Base-by-base conservation (phyloP, 768 basidiomycete species). In the Boletus bicolor region DNA sequence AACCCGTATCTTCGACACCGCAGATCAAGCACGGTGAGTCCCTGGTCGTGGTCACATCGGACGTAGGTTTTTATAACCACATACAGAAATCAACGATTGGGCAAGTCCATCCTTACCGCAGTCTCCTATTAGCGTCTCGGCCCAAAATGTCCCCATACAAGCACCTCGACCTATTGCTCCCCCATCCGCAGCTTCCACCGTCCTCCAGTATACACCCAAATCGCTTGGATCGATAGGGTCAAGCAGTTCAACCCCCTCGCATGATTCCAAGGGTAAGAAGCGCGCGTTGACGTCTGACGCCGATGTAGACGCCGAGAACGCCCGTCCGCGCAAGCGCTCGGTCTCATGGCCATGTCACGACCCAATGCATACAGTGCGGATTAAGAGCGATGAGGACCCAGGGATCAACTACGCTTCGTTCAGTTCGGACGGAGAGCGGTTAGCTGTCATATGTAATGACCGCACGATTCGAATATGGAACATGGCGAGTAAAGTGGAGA, bases 381-480 rank as follows among this genome's bases (percentile, higher is more conserved):
- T 87, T 44, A 72, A 75, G 57, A 80, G 81, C 34, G 77, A 79
- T 24, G 77, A 76, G 3, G 76, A 78, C 50, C 65, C 79, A 19
- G 76, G 77, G 32, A 71, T 88, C 36, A 71, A 70, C 37, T 73
- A 66, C 30, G 77, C 88, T 30, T 62, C 75, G 34, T 80, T 85
- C 57, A 82, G 75, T 59, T 73, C 76, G 24, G 80, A 82, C 56
- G 85, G 85, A 26, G 73, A 71, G 36, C 75, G 73, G 47, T 77
- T 88, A 61, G 86, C 84, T 7, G 67, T 86, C 51, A 75, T 73
- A 59, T 87, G 86, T 82, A 68, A 74, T 39, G 85, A 89, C 69
- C 75, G 73, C 34, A 81, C 83, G 21, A 72, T 87, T 46, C 83
- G 87, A 44, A 79, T 89, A 65, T 86, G 84, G 84, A 77, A 77